A percentile compares a stretch with the other conserved stretches of the same genome.
Evolutionary conservation across 2,329 filamentous ascomycete genomes (phyloP).

Genomic region (Talaromyces atroroseus): DNA sequence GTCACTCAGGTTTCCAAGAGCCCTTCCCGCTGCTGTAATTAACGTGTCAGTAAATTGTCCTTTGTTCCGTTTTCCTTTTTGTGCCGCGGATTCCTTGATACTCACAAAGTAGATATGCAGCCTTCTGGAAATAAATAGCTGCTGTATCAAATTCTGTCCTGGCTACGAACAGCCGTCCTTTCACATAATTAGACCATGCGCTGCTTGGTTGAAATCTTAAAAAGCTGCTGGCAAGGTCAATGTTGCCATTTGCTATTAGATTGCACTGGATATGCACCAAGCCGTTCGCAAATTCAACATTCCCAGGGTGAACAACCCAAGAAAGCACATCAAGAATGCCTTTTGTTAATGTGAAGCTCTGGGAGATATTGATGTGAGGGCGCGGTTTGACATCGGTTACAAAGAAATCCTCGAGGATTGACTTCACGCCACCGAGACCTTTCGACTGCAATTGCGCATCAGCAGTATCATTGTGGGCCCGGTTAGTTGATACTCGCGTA

Average conservation of each 20-base stretch:
- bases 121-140: constrained; percentile 71
- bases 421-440: constrained; percentile 24
- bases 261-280: constrained; percentile 64
- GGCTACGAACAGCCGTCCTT: constrained; percentile 71
- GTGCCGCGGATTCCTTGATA: constrained; percentile 17
- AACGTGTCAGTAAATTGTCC: constrained; percentile 1
- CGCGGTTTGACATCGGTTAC: constrained; percentile 40
- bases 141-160: constrained; percentile 69
- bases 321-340: constrained; percentile 41
- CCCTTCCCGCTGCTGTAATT: constrained; percentile 37
- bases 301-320: constrained; percentile 48
- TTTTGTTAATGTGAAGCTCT: constrained; percentile 39
- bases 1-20: constrained; percentile 40
- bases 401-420: constrained; percentile 42
- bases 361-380: constrained; percentile 33
- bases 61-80: neutral
- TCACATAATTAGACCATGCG: constrained; percentile 67
- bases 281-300: constrained; percentile 51
- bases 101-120: constrained; percentile 76
- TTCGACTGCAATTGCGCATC: constrained; percentile 24
- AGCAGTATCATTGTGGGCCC: constrained; percentile 15
- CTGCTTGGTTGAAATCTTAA: constrained; percentile 57
- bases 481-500: constrained; percentile 30
- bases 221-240: constrained; percentile 61
- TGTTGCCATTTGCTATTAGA: constrained; percentile 62